These are phyloP conservation scores for Helianthus tuberosus DNA, from an alignment of 129 eudicot genomes.

Conservation along the genomic window DNA sequence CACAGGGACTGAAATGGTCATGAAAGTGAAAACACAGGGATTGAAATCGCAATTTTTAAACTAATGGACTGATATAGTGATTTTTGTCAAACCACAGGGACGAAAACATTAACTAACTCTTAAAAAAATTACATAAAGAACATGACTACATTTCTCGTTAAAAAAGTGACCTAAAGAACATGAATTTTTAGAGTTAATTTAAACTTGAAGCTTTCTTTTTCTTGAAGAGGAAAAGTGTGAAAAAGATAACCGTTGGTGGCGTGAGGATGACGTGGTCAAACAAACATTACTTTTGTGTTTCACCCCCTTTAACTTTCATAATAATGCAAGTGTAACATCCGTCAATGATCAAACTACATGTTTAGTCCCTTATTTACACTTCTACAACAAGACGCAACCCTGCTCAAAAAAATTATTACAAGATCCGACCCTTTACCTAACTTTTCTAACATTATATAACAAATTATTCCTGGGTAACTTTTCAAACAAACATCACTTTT, in stretches of 20 bases:
- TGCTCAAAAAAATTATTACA: not conserved
- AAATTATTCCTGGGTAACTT: not conserved
- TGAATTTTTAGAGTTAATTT: constrained; percentile 26
- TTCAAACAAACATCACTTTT: too few relatives aligned
- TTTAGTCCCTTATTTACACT: constrained; percentile 9
- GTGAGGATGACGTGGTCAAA: constrained; percentile 39
- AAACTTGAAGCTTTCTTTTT: constrained; percentile 30
- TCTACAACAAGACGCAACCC: constrained; percentile 1
- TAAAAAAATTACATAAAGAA: too few relatives aligned
- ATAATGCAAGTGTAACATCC: not conserved
- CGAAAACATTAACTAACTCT: too few relatives aligned
- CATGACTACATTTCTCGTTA: too few relatives aligned
- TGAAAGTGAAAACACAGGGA: too few relatives aligned
- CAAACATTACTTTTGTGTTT: constrained; percentile 21
- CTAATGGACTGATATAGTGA: too few relatives aligned
- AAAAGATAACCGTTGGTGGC: constrained; percentile 44
- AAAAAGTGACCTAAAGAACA: not conserved
- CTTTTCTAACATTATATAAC: constrained; percentile 4
- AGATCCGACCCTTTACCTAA: constrained; percentile 15
- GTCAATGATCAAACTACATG: not conserved
- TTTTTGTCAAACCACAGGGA: too few relatives aligned
- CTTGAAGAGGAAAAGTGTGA: constrained; percentile 34
- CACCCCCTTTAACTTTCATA: not conserved
- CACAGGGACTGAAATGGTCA: too few relatives aligned
- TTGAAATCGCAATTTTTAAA: too few relatives aligned